Base-by-base conservation (phyloP, 2,329 filamentous ascomycete species). In the Colletotrichum graminicola region DNA sequence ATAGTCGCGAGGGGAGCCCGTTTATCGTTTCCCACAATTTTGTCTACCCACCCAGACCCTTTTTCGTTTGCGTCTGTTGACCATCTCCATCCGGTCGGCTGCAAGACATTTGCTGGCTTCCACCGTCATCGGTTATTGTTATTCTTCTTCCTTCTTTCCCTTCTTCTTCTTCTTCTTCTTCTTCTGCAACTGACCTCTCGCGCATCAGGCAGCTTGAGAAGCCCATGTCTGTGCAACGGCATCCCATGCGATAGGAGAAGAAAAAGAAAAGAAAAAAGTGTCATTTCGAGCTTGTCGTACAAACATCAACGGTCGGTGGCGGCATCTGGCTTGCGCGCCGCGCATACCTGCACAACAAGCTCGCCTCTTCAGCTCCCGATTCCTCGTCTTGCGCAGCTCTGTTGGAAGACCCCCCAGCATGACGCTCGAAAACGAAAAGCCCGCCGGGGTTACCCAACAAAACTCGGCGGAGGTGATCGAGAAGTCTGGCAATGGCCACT, bases 401-500 rank as follows among this genome's bases (percentile, higher is more conserved):
- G 47, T 8, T 34, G 45, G 66, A 43, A 55, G 57, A 39, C 39
- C 56, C 56, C 23, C 32, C 49, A 41, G 2, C 5, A 73, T 73
- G 71, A 32, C 71, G 54, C 14, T 55, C 45, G 62, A 72, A 63
- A 45, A 68, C 52, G 69, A 71, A 32, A 71, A 68, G 54, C 45
- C 62, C 49, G 36, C 60, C 21, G 45, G 29, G 56, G 63, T 41
- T 32, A 21, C 39, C 68, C 57, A 71, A 18, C 65, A 73, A n/a
- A 72, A 60, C 43, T 39, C 67, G 41, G 36, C 51, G 39, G 65
- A 68, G 39, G 7, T 61, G 29, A 41, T 55, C 11, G 79, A 78
- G 72, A 78, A 78, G 76, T 66, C 76, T 56, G 73, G 73, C 65
- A 63, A 73, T 51, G 74, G 76, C 10, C 73, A 73, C 52, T 73